Conservation (phyloP, 129 eudicot genomes). For the Tanacetum coccineum region DNA sequence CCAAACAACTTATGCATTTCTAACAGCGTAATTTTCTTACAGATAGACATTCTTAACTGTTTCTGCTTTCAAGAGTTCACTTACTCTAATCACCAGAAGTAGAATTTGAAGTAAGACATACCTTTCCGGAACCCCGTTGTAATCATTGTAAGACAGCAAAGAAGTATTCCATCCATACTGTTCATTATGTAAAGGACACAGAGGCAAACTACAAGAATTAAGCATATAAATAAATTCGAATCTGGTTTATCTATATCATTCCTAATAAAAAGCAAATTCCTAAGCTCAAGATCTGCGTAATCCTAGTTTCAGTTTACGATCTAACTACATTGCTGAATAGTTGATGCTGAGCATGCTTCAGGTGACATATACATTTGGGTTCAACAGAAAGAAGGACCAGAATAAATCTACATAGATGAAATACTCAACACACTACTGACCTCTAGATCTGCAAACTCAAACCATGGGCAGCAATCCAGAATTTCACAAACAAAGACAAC, state of each 20-base stretch:
- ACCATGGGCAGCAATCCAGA: constrained; percentile 99
- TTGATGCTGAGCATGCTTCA: no score
- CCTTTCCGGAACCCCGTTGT: neutral
- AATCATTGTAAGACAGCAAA: no score
- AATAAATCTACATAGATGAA: neutral
- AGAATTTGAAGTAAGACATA: neutral
- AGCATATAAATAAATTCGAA: constrained; percentile 1
- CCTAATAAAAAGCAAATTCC: neutral
- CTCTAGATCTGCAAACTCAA: constrained; percentile 92
- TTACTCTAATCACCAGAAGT: neutral
- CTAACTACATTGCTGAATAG: constrained; percentile 1
- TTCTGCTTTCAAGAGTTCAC: neutral
- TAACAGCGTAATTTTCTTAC: neutral
- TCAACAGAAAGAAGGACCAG: neutral
- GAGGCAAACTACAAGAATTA: neutral
- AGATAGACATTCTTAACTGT: neutral
- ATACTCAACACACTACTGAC: constrained; percentile 54
- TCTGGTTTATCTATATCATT: neutral
- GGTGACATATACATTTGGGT: no score
- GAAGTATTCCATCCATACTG: no score
- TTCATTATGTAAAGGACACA: no score
- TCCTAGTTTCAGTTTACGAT: neutral
- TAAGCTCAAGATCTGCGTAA: neutral
- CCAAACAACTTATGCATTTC: neutral
- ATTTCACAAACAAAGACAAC: constrained; percentile 97